Evolutionary conservation across 495 filamentous ascomycete genomes (phyloP).

Genomic region (Sporormia fimetaria): DNA sequence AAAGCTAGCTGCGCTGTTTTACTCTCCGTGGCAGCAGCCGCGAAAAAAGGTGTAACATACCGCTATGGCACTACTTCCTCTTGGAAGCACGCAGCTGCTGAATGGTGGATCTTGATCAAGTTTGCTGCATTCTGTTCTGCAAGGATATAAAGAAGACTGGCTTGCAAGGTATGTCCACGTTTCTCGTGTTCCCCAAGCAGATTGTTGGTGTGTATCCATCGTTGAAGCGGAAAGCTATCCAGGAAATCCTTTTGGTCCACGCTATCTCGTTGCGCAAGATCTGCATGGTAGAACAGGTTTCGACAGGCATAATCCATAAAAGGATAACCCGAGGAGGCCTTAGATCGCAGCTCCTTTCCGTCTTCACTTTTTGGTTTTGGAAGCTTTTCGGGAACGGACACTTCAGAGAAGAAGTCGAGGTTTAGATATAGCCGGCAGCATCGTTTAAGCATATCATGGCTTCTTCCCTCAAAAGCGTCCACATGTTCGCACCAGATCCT

Average conservation of each 20-base stretch:
- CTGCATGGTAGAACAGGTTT: constrained; percentile 7
- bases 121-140: constrained; percentile 2
- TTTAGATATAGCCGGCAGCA: constrained; percentile 5
- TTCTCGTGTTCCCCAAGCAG: constrained; percentile 1
- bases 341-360: not conserved
- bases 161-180: not conserved
- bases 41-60: constrained; percentile 1
- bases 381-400: not conserved
- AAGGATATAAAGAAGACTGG: constrained; percentile 7
- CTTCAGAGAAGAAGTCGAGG: not conserved
- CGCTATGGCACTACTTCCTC: constrained; percentile 1
- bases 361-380: not conserved
- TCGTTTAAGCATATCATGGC: constrained; percentile 10
- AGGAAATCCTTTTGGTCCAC: constrained; percentile 4
- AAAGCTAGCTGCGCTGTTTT: not conserved
- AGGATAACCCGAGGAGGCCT: not conserved
- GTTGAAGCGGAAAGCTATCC: not conserved
- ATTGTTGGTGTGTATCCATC: constrained; percentile 7
- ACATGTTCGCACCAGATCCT: not conserved
- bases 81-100: not conserved
- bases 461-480: not conserved
- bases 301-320: constrained; percentile 8
- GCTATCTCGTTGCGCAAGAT: constrained; percentile 1
- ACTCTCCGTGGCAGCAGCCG: not conserved
- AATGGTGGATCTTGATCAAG: constrained; percentile 3